Conservation (phyloP, 169 alveolate genomes). For the Babesia caballi region DNA sequence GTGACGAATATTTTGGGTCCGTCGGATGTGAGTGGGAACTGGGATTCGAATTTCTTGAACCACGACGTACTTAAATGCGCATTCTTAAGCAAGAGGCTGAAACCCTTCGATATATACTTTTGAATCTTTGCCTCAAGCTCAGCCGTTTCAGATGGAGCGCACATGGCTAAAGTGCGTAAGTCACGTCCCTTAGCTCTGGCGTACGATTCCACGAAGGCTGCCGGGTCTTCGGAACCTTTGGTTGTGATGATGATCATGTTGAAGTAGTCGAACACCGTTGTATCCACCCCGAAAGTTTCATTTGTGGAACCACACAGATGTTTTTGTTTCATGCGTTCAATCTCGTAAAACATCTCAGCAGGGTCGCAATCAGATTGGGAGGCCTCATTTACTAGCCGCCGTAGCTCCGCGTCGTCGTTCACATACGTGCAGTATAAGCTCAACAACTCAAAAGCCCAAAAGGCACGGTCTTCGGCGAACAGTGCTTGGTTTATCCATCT, state of each 20-base stretch:
- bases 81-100: slow-evolving; percentile 96
- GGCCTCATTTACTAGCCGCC: slow-evolving; percentile 48
- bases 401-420: slow-evolving; percentile 1
- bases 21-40: slow-evolving; percentile 83
- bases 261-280: slow-evolving; percentile 35
- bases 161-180: slow-evolving; percentile 93
- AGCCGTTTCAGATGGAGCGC: slow-evolving; percentile 94
- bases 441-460: slow-evolving; percentile 25
- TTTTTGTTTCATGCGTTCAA: slow-evolving; percentile 43
- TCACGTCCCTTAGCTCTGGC: slow-evolving; percentile 86
- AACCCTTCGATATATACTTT: slow-evolving; percentile 91
- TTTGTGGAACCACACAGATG: slow-evolving; percentile 8
- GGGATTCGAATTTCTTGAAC: slow-evolving; percentile 93
- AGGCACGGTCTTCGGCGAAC: slow-evolving; percentile 13
- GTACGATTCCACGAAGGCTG: slow-evolving; percentile 86
- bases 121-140: slow-evolving; percentile 90
- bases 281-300: not conserved
- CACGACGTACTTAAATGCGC: slow-evolving; percentile 95
- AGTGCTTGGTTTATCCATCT: slow-evolving; percentile 59
- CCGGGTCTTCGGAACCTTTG: slow-evolving; percentile 85
- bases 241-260: slow-evolving; percentile 56
- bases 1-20: slow-evolving; percentile 93
- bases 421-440: not conserved
- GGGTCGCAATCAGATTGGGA: slow-evolving; percentile 53
- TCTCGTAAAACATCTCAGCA: slow-evolving; percentile 36